A percentile compares a stretch with the other conserved stretches of the same genome.
Conservation (phyloP, 768 basidiomycete species). For the Rhizopogon vinicolor region DNA sequence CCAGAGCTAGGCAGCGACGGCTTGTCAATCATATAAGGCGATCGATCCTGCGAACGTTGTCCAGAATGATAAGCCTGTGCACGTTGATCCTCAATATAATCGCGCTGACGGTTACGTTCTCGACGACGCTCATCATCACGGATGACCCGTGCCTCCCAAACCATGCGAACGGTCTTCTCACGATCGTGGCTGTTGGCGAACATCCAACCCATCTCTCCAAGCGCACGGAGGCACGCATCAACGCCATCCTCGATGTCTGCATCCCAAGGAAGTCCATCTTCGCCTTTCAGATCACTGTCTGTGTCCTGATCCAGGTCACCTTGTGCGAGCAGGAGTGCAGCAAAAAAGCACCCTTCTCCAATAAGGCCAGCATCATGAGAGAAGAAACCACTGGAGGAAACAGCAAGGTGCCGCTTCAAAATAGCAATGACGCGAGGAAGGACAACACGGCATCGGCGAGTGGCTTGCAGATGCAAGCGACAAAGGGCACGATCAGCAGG, state of each 20-base stretch:
- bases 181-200: conserved; percentile 73
- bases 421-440: conserved; percentile 50
- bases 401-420: conserved; percentile 43
- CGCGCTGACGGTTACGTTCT: conserved; percentile 11
- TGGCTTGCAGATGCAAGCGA: conserved; percentile 44
- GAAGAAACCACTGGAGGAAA: conserved; percentile 53
- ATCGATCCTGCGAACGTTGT: conserved; percentile 21
- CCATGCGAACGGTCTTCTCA: conserved; percentile 51
- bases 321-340: conserved; percentile 71
- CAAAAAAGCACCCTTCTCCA: conserved; percentile 88
- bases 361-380: conserved; percentile 83
- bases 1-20: conserved; percentile 12
- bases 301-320: conserved; percentile 48
- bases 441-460: conserved; percentile 40
- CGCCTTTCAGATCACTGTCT: conserved; percentile 20
- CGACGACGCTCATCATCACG: conserved; percentile 28
- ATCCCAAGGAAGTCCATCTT: conserved; percentile 18
- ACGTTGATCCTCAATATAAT: conserved; percentile 6
- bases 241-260: conserved; percentile 28
- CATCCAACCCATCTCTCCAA: conserved; percentile 81
- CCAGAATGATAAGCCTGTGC: conserved; percentile 20
- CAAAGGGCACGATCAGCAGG: conserved; percentile 44
- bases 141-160: conserved; percentile 37
- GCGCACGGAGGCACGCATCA: conserved; percentile 60
- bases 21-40: conserved; percentile 18